Evolutionary conservation across 1,139 yeast genomes (phyloP).

Genomic region (Zygosaccharomyces sapae): DNA sequence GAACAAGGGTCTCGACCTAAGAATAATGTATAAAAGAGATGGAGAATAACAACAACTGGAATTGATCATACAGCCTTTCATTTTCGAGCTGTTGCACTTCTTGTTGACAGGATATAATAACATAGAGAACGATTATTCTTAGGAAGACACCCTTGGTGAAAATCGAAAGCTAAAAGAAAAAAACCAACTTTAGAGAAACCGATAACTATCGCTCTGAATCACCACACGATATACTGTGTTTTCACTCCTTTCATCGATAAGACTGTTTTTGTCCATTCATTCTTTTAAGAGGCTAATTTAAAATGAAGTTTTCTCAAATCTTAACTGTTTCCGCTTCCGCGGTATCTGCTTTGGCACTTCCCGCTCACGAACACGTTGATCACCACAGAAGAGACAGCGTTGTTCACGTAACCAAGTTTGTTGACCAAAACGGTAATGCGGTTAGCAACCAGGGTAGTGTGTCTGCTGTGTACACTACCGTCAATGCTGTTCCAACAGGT

Average conservation of each 20-base stretch:
- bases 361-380: constrained; percentile 46
- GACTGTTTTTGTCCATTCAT: too few relatives aligned
- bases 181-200: too few relatives aligned
- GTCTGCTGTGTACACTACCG: constrained; percentile 17
- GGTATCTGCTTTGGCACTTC: constrained; percentile 25
- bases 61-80: background rate
- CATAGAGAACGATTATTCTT: background rate
- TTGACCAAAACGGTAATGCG: constrained; percentile 40
- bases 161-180: background rate
- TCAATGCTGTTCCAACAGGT: constrained; percentile 17
- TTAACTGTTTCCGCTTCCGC: constrained; percentile 17
- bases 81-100: background rate
- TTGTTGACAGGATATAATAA: background rate
- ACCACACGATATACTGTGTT: constrained; percentile 9
- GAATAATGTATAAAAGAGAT: constrained; percentile 6
- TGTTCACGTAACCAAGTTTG: constrained; percentile 50
- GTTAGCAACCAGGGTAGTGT: constrained; percentile 15
- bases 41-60: background rate
- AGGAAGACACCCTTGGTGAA: background rate
- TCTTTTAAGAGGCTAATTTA: background rate
- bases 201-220: constrained; percentile 1
- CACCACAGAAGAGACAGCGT: constrained; percentile 51
- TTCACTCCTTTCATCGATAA: constrained; percentile 8
- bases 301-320: constrained; percentile 24
- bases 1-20: constrained; percentile 1